Evolutionary conservation across 495 filamentous ascomycete species (phyloP).

Genomic region (Xylona heveae): DNA sequence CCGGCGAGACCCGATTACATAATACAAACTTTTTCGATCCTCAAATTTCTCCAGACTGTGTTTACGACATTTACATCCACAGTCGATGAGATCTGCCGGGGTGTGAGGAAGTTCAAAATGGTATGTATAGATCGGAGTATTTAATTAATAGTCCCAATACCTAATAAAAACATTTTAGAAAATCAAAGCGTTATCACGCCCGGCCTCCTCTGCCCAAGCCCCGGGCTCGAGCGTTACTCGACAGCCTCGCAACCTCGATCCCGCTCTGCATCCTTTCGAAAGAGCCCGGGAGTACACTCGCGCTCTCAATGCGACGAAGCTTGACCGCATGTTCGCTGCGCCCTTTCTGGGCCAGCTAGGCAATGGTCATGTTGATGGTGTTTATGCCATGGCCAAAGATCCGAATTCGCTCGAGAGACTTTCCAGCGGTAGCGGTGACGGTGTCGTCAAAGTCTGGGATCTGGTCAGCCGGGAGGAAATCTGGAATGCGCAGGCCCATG

Average conservation of each 20-base stretch:
- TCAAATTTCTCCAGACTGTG: too few species aligned
- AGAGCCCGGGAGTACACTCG: slow-evolving; percentile 80
- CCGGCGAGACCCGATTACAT: too few species aligned
- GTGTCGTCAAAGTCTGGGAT: slow-evolving; percentile 89
- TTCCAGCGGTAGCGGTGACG: slow-evolving; percentile 65
- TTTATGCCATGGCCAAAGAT: slow-evolving; percentile 27
- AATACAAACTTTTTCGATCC: too few species aligned
- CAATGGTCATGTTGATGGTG: slow-evolving; percentile 82
- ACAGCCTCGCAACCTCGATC: slow-evolving; percentile 74
- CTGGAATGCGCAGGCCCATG: slow-evolving; percentile 63
- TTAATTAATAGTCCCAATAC: too few species aligned
- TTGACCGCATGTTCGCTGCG: slow-evolving; percentile 89
- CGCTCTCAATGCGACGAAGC: slow-evolving; percentile 75
- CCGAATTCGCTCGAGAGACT: slow-evolving; percentile 39
- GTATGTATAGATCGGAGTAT: too few species aligned
- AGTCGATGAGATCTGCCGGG: too few species aligned
- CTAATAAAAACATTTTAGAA: slow-evolving; percentile 4
- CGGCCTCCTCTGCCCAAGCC: slow-evolving; percentile 4
- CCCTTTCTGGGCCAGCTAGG: slow-evolving; percentile 82
- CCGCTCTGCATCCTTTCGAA: slow-evolving; percentile 85
- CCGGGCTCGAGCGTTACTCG: slow-evolving; percentile 4
- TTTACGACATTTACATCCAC: too few species aligned
- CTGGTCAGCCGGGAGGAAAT: slow-evolving; percentile 56
- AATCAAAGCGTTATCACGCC: slow-evolving; percentile 6
- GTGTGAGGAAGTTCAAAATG: too few species aligned